phyloP scores from a whole-genome alignment of 176 grass and related monocot genomes.

The Oryza coarctata region DNA sequence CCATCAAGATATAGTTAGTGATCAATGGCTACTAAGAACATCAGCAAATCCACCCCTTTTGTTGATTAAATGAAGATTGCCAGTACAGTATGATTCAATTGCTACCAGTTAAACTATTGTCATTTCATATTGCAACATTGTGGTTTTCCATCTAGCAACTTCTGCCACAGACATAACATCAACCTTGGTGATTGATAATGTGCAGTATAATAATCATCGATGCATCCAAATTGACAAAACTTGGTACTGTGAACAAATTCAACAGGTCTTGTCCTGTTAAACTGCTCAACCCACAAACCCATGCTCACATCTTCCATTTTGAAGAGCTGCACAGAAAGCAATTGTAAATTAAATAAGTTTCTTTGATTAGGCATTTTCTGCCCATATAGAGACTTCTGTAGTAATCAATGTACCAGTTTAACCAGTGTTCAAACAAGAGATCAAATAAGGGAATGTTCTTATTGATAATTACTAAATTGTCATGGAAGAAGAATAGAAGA shows the following conservation, averaged over 20 bases:
- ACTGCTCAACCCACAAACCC: conserved; percentile 91
- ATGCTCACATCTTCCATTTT: conserved; percentile 99
- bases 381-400: neutral
- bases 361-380: neutral
- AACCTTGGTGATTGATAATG: conserved; percentile 86
- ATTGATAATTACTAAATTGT: neutral
- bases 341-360: conserved; percentile 20
- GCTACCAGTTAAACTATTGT: conserved; percentile 24
- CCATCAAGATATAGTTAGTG: conserved; percentile 30
- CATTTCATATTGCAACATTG: conserved; percentile 82
- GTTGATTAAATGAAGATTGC: conserved; percentile 30
- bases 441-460: neutral
- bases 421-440: neutral
- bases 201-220: conserved; percentile 71
- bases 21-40: conserved; percentile 22
- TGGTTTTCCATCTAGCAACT: conserved; percentile 59
- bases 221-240: conserved; percentile 83
- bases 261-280: conserved; percentile 58
- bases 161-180: conserved; percentile 90
- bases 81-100: conserved; percentile 12
- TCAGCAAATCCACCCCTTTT: conserved; percentile 1
- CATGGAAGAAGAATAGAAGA: neutral
- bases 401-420: neutral
- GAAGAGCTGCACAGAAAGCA: conserved; percentile 65
- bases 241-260: conserved; percentile 63